Percentiles rank a stretch among this genome's conserved stretches.
phyloP scores from a whole-genome alignment of 371 early-diverging fungal species.

The Saksenaea vasiformis region DNA sequence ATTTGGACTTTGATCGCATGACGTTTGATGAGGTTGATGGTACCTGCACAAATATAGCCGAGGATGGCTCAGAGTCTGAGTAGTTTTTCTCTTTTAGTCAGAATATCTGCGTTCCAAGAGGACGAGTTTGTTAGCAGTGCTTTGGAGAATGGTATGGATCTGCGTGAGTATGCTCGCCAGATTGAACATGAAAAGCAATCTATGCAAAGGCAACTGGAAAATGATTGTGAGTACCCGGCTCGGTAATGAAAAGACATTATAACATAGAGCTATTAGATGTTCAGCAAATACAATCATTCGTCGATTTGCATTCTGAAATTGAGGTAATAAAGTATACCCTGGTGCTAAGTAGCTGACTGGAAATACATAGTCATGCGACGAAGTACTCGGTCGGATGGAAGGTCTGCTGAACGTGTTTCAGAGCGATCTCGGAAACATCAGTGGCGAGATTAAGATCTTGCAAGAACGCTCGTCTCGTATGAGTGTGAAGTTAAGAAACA shows the following conservation, averaged over 20 bases:
- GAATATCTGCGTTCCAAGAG: constrained; percentile 70
- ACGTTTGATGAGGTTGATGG: constrained; percentile 62
- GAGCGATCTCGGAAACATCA: constrained; percentile 83
- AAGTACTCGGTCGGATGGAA: constrained; percentile 87
- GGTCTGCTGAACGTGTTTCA: constrained; percentile 80
- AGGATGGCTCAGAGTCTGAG: neutral
- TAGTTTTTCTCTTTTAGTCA: constrained; percentile 31
- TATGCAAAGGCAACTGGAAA: constrained; percentile 73
- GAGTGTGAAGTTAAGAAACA: constrained; percentile 81
- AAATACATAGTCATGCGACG: constrained; percentile 65
- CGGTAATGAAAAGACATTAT: neutral
- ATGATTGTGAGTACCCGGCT: constrained; percentile 58
- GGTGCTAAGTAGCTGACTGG: neutral
- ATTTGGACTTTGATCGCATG: constrained; percentile 42
- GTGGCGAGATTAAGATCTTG: constrained; percentile 81
- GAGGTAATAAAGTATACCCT: constrained; percentile 29
- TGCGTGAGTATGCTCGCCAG: constrained; percentile 82
- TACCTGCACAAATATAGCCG: constrained; percentile 11
- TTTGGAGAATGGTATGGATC: constrained; percentile 81
- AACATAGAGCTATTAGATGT: constrained; percentile 50
- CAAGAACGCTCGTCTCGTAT: constrained; percentile 82
- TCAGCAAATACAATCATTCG: constrained; percentile 66
- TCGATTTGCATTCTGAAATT: constrained; percentile 74
- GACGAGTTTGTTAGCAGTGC: constrained; percentile 81
- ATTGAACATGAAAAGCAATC: constrained; percentile 71